phyloP scores from a whole-genome alignment of 805 yeast species.

The Metschnikowia reukaufii region DNA sequence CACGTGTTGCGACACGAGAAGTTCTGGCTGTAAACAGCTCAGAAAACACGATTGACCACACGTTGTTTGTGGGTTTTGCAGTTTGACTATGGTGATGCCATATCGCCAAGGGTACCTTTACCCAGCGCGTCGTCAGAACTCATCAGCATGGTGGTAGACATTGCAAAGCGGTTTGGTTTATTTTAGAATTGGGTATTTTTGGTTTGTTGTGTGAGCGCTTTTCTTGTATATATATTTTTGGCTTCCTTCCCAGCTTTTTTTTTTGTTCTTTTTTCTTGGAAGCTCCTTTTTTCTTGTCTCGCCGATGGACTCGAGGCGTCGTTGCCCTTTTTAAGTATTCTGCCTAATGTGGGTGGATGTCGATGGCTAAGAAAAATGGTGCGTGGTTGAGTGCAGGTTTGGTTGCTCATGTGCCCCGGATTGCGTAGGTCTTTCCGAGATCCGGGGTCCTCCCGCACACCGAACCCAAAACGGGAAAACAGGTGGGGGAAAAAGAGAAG shows the following conservation, averaged over 20 bases:
- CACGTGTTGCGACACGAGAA: background rate
- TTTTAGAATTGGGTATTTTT: too few relatives aligned
- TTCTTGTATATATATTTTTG: background rate
- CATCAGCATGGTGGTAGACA: conserved; percentile 1
- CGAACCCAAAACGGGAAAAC: background rate
- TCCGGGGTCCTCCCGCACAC: background rate
- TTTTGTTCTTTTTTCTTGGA: background rate
- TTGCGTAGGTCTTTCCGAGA: conserved; percentile 5
- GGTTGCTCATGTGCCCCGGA: background rate
- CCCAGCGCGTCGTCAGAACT: conserved; percentile 3
- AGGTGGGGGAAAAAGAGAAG: too few relatives aligned
- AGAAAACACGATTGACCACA: conserved; percentile 4
- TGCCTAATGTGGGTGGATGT: background rate
- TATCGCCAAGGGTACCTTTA: conserved; percentile 7
- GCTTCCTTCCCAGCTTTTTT: background rate
- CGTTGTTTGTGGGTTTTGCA: background rate
- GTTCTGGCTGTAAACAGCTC: background rate
- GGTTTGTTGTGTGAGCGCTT: too few relatives aligned
- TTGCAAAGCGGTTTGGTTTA: background rate
- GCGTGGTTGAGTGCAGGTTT: background rate
- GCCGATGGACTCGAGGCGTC: too few relatives aligned
- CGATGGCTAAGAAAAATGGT: background rate
- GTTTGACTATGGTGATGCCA: conserved; percentile 8
- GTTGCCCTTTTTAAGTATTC: background rate
- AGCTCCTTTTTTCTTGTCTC: background rate